Conservation (phyloP, 495 filamentous ascomycete species). For the Xylaria scruposa region DNA sequence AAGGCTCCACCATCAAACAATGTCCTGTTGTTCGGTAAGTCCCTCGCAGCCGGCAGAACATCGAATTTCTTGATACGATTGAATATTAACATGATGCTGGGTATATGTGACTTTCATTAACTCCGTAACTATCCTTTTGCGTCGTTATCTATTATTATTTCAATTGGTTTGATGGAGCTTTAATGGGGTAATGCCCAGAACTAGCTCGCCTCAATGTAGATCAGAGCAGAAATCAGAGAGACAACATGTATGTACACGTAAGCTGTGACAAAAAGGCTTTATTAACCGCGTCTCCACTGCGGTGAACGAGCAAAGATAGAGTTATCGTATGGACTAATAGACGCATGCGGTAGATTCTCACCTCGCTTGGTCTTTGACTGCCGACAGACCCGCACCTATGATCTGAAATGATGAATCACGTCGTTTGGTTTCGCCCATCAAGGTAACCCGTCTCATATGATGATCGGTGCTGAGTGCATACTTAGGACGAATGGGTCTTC, state of each 20-base stretch:
- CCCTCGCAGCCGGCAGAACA: background rate
- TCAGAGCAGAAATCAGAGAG: background rate
- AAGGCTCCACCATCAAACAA: background rate
- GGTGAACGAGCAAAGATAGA: background rate
- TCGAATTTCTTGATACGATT: background rate
- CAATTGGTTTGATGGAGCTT: background rate
- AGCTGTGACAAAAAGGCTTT: slow-evolving; percentile 17
- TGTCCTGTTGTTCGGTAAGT: slow-evolving; percentile 4
- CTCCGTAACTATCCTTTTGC: background rate
- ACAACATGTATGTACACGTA: background rate
- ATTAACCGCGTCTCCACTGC: slow-evolving; percentile 6
- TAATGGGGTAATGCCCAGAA: background rate
- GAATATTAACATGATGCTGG: background rate
- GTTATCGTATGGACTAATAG: background rate
- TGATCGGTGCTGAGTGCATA: background rate
- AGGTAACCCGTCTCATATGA: background rate
- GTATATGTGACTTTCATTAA: background rate
- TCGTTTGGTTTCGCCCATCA: slow-evolving; percentile 1
- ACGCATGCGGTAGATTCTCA: slow-evolving; percentile 11
- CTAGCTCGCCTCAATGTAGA: background rate
- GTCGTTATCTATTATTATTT: background rate
- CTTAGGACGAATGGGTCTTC: slow-evolving; percentile 2
- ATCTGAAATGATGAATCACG: slow-evolving; percentile 20
- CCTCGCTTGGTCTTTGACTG: slow-evolving; percentile 4
- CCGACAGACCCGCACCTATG: slow-evolving; percentile 14